Percentiles rank a stretch among this genome's conserved stretches.
These are phyloP conservation scores for Aspergillus neoniger DNA, from an alignment of 2,329 filamentous ascomycete genomes.

Conservation along the genomic window DNA sequence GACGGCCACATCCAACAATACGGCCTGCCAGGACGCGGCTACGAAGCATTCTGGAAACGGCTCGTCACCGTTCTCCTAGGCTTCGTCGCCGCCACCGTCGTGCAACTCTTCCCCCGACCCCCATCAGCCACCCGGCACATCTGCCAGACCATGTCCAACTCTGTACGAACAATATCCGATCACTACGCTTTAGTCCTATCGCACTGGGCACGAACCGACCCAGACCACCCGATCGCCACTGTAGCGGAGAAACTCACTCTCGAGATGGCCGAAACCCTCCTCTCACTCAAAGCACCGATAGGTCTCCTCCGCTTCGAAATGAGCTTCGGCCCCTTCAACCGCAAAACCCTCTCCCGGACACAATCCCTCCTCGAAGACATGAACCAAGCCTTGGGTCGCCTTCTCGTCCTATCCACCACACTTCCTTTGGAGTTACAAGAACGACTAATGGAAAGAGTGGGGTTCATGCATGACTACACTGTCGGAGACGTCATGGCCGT, in stretches of 20 bases:
- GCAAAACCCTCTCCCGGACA: slow-evolving; percentile 33
- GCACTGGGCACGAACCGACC: slow-evolving; percentile 40
- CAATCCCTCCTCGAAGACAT: slow-evolving; percentile 36
- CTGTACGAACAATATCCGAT: slow-evolving; percentile 47
- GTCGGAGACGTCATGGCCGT: slow-evolving; percentile 57
- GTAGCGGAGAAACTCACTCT: slow-evolving; percentile 36
- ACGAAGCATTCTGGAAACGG: slow-evolving; percentile 53
- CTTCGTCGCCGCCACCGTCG: slow-evolving; percentile 45
- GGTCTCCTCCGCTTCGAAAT: slow-evolving; percentile 42
- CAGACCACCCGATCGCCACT: slow-evolving; percentile 25
- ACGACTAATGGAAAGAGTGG: slow-evolving; percentile 41
- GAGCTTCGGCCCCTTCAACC: slow-evolving; percentile 43
- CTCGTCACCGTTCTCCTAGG: slow-evolving; percentile 49
- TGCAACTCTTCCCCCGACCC: slow-evolving; percentile 51
- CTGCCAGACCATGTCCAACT: slow-evolving; percentile 49
- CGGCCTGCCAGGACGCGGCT: slow-evolving; percentile 51
- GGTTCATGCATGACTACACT: slow-evolving; percentile 47
- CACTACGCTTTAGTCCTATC: slow-evolving; percentile 55
- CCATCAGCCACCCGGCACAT: slow-evolving; percentile 51
- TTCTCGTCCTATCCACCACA: slow-evolving; percentile 38
- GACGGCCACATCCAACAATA: slow-evolving; percentile 47
- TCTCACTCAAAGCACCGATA: slow-evolving; percentile 37
- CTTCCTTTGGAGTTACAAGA: slow-evolving; percentile 45
- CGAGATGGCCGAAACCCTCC: slow-evolving; percentile 35
- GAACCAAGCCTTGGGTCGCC: slow-evolving; percentile 35